Evolutionary conservation across 2,329 filamentous ascomycete species (phyloP).

Genomic region (Penicillium brevicompactum): DNA sequence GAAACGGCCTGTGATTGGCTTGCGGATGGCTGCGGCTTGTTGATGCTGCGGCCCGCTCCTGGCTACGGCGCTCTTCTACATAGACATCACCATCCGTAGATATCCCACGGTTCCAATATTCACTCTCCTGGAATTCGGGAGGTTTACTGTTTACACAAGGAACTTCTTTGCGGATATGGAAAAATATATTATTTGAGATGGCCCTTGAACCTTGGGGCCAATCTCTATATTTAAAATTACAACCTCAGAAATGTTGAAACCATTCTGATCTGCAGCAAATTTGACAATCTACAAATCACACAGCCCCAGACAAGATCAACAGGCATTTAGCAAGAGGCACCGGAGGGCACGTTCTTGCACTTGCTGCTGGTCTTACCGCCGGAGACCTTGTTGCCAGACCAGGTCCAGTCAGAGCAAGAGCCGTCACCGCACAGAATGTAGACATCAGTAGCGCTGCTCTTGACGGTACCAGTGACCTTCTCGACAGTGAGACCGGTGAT

Average conservation of each 20-base stretch:
- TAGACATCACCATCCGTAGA: too few species aligned
- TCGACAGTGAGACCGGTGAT: constrained; percentile 44
- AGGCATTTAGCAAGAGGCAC: constrained; percentile 35
- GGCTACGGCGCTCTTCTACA: too few species aligned
- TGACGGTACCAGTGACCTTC: constrained; percentile 39
- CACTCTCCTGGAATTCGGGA: too few species aligned
- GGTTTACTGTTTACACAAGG: too few species aligned
- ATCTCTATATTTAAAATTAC: not conserved
- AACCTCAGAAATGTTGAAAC: not conserved
- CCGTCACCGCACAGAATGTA: constrained; percentile 60
- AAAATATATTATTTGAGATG: not conserved
- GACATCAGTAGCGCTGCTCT: constrained; percentile 42
- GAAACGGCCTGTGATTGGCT: too few species aligned
- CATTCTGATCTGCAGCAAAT: not conserved
- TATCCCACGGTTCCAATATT: too few species aligned
- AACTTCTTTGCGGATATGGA: not conserved
- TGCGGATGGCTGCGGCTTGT: too few species aligned
- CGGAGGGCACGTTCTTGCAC: constrained; percentile 47
- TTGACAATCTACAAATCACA: not conserved
- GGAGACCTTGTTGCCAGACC: constrained; percentile 52
- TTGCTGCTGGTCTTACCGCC: constrained; percentile 52
- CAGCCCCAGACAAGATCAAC: not conserved
- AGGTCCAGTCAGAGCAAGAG: constrained; percentile 58
- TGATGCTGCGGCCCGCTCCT: too few species aligned
- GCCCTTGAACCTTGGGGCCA: not conserved